These are phyloP conservation scores for Solanum tarijense DNA, from an alignment of 257 asterid species.

Conservation along the genomic window DNA sequence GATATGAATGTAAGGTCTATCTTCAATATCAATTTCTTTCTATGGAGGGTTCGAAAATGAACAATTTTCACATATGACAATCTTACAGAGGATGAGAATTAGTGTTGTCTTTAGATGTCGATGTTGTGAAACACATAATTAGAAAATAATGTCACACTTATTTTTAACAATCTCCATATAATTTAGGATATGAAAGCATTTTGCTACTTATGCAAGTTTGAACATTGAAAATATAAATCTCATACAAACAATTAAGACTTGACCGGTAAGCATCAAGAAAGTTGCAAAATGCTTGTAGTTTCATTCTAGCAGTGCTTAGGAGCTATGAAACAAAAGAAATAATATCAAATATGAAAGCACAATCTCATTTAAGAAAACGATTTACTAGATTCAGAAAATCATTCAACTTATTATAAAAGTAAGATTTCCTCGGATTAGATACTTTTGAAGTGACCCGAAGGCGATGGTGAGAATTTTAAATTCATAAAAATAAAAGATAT, in stretches of 20 bases:
- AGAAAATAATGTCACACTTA: no score
- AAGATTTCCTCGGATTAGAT: not conserved
- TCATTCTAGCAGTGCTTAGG: not conserved
- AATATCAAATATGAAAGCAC: not conserved
- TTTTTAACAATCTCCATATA: no score
- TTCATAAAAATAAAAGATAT: no score
- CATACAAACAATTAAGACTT: no score
- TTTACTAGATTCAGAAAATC: not conserved
- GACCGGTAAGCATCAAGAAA: no score
- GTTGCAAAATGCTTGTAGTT: not conserved
- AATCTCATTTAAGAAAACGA: no score
- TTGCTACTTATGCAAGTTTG: no score
- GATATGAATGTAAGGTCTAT: not conserved
- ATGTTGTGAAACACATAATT: not conserved
- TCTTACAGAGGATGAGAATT: not conserved
- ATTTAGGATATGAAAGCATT: no score
- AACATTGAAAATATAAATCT: not conserved
- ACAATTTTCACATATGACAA: not conserved
- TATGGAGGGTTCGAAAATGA: not conserved
- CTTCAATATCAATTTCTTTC: not conserved
- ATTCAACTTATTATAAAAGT: no score
- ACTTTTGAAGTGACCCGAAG: not conserved
- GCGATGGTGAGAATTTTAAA: not conserved
- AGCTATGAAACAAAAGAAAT: not conserved
- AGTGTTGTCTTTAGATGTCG: not conserved